Base-by-base conservation (phyloP, 768 basidiomycete species). In the Mycena galericulata region DNA sequence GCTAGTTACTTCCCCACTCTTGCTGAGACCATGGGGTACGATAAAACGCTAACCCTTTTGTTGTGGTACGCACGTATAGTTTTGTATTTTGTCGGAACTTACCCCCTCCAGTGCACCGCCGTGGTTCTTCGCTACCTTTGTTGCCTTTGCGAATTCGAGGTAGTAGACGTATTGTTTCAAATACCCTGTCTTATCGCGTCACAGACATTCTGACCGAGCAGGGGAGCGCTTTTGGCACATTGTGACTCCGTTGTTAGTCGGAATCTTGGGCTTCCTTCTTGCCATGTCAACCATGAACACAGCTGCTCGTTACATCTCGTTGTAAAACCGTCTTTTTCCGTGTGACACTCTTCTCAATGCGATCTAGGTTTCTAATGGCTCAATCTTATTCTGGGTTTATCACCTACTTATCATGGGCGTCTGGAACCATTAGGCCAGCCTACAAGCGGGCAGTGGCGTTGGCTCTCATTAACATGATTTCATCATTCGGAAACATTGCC, bases 371-470 rank as follows among this genome's bases (percentile, higher is more conserved):
- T 77, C 78, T 95, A 46, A 91, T 93, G 88, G 90, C 92, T 6
- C 89, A 90, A 72, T 88, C 88, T 0, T 93, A 92, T 72, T 83
- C 90, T 0, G 93, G 87, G 6, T 93, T 91, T 78, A 87, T 94
- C 69, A 85, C 86, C 61, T 90, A 92, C 63, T 75, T 86, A 49
- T 83, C 86, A 1, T 88, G 87, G 87, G 81, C 83, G 12, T 85
- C 84, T 64, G 82, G 83, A 30, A 82, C 85, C n/a, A 81, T 87
- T 20, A 76, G 88, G n/a, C 90, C 95, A 27, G 86, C 94, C 6
- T 89, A 91, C n/a, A 97, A 96, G 79, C 90, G 95, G 6, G 92
- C 95, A 3, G 91, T 96, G n/a, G 91, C 91, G 15, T 83, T 97
- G 53, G 95, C 94, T 2, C 79, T 93, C 67, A 88, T 96, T 73